These are phyloP conservation scores for Chalciporus sphaerocephalus DNA, from an alignment of 768 basidiomycete species.

Conservation along the genomic window DNA sequence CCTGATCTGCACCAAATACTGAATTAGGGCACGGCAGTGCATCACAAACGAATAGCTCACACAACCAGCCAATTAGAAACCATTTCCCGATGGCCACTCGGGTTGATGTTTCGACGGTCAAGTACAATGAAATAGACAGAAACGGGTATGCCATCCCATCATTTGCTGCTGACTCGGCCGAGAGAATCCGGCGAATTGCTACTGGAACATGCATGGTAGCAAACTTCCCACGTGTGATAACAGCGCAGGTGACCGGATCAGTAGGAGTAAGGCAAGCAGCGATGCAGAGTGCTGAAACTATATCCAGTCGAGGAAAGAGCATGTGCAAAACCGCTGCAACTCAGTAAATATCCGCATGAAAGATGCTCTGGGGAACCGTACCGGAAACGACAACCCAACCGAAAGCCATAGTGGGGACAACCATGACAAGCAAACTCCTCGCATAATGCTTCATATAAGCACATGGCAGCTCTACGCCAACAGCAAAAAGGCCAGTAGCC, in stretches of 20 bases:
- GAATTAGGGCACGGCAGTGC: not conserved
- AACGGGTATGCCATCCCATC: conserved; percentile 96
- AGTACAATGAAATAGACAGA: conserved; percentile 78
- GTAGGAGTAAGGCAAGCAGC: conserved; percentile 91
- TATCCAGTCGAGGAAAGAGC: conserved; percentile 68
- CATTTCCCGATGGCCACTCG: conserved; percentile 73
- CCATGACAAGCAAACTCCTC: conserved; percentile 62
- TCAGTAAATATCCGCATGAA: not conserved
- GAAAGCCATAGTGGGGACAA: conserved; percentile 81
- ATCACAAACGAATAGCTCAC: conserved; percentile 24
- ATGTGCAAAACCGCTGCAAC: conserved; percentile 57
- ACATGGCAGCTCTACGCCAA: conserved; percentile 88
- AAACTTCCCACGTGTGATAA: conserved; percentile 71
- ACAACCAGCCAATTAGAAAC: conserved; percentile 82
- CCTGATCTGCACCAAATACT: conserved; percentile 55
- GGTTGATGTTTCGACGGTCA: conserved; percentile 64
- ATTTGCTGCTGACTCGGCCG: conserved; percentile 91
- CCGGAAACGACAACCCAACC: conserved; percentile 79
- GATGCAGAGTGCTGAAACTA: conserved; percentile 75
- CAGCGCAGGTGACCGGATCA: conserved; percentile 89
- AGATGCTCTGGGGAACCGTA: conserved; percentile 22
- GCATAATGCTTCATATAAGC: conserved; percentile 81
- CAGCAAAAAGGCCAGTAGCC: conserved; percentile 88
- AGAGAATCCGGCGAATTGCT: conserved; percentile 74
- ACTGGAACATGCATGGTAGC: conserved; percentile 65